Base-by-base conservation (phyloP, 2,329 filamentous ascomycete genomes). In the Aspergillus neotritici region DNA sequence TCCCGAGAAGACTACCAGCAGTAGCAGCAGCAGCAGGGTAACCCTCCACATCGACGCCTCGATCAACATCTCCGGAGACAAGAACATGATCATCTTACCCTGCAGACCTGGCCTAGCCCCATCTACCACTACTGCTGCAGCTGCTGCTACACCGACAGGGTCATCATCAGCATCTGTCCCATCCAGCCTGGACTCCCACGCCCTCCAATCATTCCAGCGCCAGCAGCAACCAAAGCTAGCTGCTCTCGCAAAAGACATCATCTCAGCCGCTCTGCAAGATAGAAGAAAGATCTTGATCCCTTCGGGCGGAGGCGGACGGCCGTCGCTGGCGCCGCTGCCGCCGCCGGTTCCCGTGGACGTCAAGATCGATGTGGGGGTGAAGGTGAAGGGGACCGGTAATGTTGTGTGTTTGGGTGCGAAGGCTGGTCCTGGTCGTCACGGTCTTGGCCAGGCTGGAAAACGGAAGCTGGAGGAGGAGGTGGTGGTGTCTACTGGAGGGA, bases 21-120 rank as follows among this genome's bases (percentile, higher is more conserved):
- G 54, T 5, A 55, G 21, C 21, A 50, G 54, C 6, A 55, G 21
- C 21, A 25, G 21, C 21, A 50, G 54, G 5, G 54, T 67, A 31
- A 56, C 49, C 9, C 63, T 68, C 42, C 55, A 57, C 31, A 60
- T 69, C 34, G 62, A 68, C 42, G 54, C 56, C 7, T 66, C 63
- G 4, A 64, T 67, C 45, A 54, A 44, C 21, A 50, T 68, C 12
- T 46, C 51, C 9, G 66, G 66, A 12, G 51, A 63, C 41, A 54
- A 46, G n/a, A 69, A 67, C 49, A 57, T 53, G 2, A 44, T 66
- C 34, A 48, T 51, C 15, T 48, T 67, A 13, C 51, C 60, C 4
- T 51, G 21, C 7, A 25, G 21, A 25, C 21, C 21, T 8, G 9
- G 21, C 21, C 3, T 9, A 2, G 21, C 21, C 6, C 21, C 21